These are phyloP conservation scores for Aureobasidium mangrovei DNA, from an alignment of 2,329 filamentous ascomycete genomes.

Conservation along the genomic window DNA sequence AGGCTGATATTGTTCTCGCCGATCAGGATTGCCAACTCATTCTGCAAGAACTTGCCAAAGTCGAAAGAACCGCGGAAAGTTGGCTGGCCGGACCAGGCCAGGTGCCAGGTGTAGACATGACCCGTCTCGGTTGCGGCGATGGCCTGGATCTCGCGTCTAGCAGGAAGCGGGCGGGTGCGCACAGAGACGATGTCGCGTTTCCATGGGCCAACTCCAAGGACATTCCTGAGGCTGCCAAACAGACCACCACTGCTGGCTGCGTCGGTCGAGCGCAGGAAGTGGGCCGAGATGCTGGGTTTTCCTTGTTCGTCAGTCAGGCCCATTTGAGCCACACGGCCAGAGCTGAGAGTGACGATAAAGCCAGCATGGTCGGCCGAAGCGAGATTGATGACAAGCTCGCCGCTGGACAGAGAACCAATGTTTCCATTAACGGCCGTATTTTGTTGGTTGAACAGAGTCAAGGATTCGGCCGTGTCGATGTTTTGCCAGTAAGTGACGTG, in stretches of 20 bases:
- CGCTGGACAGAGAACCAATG: constrained; percentile 64
- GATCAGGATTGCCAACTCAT: constrained; percentile 42
- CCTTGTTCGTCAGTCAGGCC: constrained; percentile 80
- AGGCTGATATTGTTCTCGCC: constrained; percentile 57
- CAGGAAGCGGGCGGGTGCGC: constrained; percentile 59
- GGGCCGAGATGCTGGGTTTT: constrained; percentile 67
- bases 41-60: constrained; percentile 54
- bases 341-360: constrained; percentile 76
- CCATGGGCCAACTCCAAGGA: constrained; percentile 59
- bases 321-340: constrained; percentile 77
- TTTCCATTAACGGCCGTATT: constrained; percentile 68
- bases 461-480: constrained; percentile 76
- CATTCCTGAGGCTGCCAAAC: constrained; percentile 72
- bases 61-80: constrained; percentile 65
- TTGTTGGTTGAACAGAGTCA: constrained; percentile 75
- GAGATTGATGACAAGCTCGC: constrained; percentile 69
- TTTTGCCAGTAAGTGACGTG: constrained; percentile 94
- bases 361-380: constrained; percentile 80
- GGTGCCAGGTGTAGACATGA: constrained; percentile 73
- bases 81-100: constrained; percentile 80
- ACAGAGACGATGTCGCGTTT: constrained; percentile 75
- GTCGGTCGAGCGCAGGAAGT: constrained; percentile 60
- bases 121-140: constrained; percentile 71
- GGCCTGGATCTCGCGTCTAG: constrained; percentile 76
- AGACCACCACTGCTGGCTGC: constrained; percentile 54